Evolutionary conservation across 1,139 yeast genomes (phyloP).

Genomic region (Nadsonia commutata): DNA sequence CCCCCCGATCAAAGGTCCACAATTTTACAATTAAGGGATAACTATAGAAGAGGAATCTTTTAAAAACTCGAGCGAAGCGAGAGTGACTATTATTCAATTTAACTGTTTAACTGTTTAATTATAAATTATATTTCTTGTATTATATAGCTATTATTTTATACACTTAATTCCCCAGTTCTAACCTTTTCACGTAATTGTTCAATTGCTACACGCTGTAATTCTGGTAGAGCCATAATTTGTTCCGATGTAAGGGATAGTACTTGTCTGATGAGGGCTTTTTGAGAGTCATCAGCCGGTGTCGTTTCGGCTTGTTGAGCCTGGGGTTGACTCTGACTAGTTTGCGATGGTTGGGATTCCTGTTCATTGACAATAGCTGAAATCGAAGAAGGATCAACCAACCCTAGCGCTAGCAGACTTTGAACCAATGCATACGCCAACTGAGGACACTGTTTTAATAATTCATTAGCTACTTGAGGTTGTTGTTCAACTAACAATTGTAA

Average conservation of each 20-base stretch:
- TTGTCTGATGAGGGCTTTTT: constrained; percentile 27
- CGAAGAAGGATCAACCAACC: constrained; percentile 35
- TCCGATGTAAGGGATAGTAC: constrained; percentile 43
- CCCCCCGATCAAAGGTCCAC: constrained; percentile 35
- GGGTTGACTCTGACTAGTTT: constrained; percentile 6
- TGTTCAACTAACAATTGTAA: constrained; percentile 50
- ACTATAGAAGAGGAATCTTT: not conserved
- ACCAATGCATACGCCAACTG: constrained; percentile 76
- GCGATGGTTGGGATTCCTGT: no score
- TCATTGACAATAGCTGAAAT: constrained; percentile 27
- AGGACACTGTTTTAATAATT: constrained; percentile 55
- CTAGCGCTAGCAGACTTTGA: constrained; percentile 48
- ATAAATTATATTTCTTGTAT: no score
- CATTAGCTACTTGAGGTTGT: constrained; percentile 35
- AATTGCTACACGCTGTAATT: constrained; percentile 28
- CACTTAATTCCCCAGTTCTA: constrained; percentile 12
- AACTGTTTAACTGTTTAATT: no score
- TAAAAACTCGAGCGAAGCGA: not conserved
- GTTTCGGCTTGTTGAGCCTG: constrained; percentile 9
- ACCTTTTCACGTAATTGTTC: constrained; percentile 13
- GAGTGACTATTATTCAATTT: no score
- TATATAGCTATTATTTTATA: no score
- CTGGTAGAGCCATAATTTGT: constrained; percentile 42
- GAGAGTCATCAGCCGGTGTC: constrained; percentile 33
- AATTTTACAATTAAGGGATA: not conserved